These are phyloP conservation scores for Globisporangium cylindrosporum DNA, from an alignment of 352 stramenopile genomes.

Conservation along the genomic window DNA sequence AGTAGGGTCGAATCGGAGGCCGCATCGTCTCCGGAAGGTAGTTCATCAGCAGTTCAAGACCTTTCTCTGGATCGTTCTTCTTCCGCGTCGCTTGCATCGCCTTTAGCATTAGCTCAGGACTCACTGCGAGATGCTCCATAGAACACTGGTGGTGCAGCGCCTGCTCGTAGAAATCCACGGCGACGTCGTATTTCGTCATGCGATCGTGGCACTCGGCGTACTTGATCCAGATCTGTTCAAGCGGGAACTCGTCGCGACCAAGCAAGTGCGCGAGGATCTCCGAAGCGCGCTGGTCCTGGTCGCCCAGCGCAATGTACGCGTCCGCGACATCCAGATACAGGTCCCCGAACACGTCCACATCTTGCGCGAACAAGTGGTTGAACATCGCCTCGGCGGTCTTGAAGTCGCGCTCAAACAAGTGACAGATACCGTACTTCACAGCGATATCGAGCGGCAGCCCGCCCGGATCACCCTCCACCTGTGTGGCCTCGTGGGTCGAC, in stretches of 20 bases:
- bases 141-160: conserved; percentile 50
- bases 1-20: conserved; percentile 81
- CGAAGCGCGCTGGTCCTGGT: conserved; percentile 62
- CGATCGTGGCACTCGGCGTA: conserved; percentile 75
- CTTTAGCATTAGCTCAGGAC: conserved; percentile 64
- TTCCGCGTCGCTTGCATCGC: conserved; percentile 64
- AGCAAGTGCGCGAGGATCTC: conserved; percentile 70
- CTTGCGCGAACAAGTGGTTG: conserved; percentile 76
- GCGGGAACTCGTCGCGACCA: conserved; percentile 58
- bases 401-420: conserved; percentile 75
- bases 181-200: conserved; percentile 54
- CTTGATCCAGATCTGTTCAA: conserved; percentile 83
- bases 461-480: conserved; percentile 62
- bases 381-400: conserved; percentile 79
- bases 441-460: conserved; percentile 81
- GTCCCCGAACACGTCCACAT: conserved; percentile 83
- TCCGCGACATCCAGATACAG: conserved; percentile 83
- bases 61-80: conserved; percentile 43
- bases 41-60: conserved; percentile 50
- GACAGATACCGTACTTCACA: conserved; percentile 86
- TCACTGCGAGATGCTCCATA: conserved; percentile 47
- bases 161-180: conserved; percentile 81
- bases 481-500: conserved; percentile 46
- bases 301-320: conserved; percentile 68
- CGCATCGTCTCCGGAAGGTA: conserved; percentile 65